A percentile compares a stretch with the other conserved stretches of the same genome.
phyloP scores from a whole-genome alignment of 2,329 filamentous ascomycete species.

The Hyphodiscus sp. region DNA sequence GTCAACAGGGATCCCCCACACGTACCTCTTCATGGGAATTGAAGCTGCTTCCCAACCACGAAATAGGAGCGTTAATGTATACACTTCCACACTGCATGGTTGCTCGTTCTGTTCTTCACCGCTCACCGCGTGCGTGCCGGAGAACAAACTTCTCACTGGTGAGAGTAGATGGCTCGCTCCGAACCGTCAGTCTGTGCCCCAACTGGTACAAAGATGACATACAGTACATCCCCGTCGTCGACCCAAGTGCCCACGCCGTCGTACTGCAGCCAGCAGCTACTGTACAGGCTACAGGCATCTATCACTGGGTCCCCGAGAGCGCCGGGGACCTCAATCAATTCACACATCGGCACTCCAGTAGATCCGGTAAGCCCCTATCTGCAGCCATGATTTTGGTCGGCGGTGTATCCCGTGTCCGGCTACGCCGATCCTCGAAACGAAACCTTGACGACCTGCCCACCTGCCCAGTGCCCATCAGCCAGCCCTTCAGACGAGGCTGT shows the following conservation, averaged over 20 bases:
- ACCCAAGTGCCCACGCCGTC: too few species aligned
- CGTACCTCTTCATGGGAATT: background rate
- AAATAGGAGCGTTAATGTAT: background rate
- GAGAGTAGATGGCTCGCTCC: slow-evolving; percentile 1
- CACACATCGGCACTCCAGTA: too few species aligned
- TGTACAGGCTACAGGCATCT: too few species aligned
- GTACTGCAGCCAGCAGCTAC: too few species aligned
- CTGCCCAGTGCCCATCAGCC: too few species aligned
- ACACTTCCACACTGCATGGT: background rate
- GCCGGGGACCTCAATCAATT: too few species aligned
- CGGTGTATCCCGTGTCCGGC: slow-evolving; percentile 11
- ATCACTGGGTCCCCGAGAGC: too few species aligned
- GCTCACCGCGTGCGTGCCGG: slow-evolving; percentile 1
- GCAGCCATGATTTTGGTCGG: slow-evolving; percentile 2
- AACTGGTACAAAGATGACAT: background rate
- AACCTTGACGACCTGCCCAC: background rate
- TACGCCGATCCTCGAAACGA: slow-evolving; percentile 5
- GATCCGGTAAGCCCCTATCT: too few species aligned
- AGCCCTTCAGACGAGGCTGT: too few species aligned
- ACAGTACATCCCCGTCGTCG: too few species aligned
- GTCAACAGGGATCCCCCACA: slow-evolving; percentile 11
- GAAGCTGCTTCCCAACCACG: background rate
- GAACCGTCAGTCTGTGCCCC: slow-evolving; percentile 4
- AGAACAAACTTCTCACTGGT: background rate
- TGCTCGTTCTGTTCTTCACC: too few species aligned